phyloP scores from a whole-genome alignment of 73 alveolate species.

The Paramecium caudatum region DNA sequence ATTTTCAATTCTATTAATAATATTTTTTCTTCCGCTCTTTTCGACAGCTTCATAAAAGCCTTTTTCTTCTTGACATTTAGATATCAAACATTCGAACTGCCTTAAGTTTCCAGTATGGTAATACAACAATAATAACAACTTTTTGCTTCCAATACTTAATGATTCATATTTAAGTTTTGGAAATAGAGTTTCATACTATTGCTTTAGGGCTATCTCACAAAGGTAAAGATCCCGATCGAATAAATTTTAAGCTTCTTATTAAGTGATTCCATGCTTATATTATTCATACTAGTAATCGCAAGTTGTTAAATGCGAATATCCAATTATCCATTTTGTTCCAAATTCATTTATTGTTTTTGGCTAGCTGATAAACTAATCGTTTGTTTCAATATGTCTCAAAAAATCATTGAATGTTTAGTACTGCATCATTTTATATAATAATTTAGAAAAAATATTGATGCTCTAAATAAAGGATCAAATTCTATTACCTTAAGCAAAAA shows the following conservation, averaged over 20 bases:
- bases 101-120: neutral
- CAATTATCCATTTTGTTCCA: conserved; percentile 15
- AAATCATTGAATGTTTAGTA: too few relatives aligned
- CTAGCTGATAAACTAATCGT: neutral
- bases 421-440: too few relatives aligned
- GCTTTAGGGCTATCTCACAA: neutral
- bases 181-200: neutral
- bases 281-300: neutral
- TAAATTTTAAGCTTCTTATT: neutral
- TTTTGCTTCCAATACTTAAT: neutral
- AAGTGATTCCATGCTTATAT: neutral
- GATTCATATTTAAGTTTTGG: neutral
- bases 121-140: neutral
- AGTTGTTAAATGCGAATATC: neutral
- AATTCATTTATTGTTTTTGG: neutral
- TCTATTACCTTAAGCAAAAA: too few relatives aligned
- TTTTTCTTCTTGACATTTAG: neutral
- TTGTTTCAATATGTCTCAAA: too few relatives aligned
- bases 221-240: neutral
- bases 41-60: neutral
- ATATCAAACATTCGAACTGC: neutral
- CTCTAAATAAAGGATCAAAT: too few relatives aligned
- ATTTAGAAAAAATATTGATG: too few relatives aligned
- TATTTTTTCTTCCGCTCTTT: neutral
- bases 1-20: neutral